Evolutionary conservation across 495 filamentous ascomycete genomes (phyloP).

Genomic region (Neurospora africana): DNA sequence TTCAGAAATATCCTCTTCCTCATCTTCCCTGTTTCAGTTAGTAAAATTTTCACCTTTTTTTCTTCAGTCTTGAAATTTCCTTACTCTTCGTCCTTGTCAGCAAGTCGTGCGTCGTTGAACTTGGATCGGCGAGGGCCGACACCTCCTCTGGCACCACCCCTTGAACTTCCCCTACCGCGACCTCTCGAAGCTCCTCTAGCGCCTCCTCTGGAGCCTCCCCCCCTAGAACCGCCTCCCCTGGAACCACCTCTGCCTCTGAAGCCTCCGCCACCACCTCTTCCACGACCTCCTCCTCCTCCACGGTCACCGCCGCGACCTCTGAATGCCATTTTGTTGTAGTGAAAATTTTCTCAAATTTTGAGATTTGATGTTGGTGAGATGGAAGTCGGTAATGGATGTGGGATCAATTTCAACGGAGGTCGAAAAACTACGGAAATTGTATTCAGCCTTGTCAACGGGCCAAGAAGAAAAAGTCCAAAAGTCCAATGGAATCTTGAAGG

Average conservation of each 20-base stretch:
- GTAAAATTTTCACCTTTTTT: not conserved
- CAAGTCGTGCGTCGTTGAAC: conserved; percentile 29
- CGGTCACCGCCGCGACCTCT: conserved; percentile 28
- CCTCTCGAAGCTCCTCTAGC: conserved; percentile 16
- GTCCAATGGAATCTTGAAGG: not conserved
- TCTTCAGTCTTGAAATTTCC: conserved; percentile 2
- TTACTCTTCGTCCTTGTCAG: conserved; percentile 24
- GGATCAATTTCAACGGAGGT: conserved; percentile 5
- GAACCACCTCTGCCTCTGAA: conserved; percentile 10
- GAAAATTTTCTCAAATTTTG: not conserved
- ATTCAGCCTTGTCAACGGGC: conserved; percentile 19
- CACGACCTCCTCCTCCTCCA: conserved; percentile 12
- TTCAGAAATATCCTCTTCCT: conserved; percentile 12
- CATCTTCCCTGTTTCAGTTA: conserved; percentile 8
- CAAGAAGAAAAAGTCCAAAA: conserved; percentile 1
- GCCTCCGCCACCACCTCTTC: conserved; percentile 15
- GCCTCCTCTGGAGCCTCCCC: conserved; percentile 13
- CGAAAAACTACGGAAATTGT: conserved; percentile 7
- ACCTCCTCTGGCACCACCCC: conserved; percentile 26
- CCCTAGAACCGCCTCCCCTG: conserved; percentile 15
- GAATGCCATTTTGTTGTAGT: conserved; percentile 12
- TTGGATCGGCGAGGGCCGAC: conserved; percentile 16
- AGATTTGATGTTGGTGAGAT: not conserved
- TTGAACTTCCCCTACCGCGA: conserved; percentile 6
- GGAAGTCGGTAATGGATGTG: not conserved